Base-by-base conservation (phyloP, 1,284 basidiomycete genomes). In the Ustilago tritici region DNA sequence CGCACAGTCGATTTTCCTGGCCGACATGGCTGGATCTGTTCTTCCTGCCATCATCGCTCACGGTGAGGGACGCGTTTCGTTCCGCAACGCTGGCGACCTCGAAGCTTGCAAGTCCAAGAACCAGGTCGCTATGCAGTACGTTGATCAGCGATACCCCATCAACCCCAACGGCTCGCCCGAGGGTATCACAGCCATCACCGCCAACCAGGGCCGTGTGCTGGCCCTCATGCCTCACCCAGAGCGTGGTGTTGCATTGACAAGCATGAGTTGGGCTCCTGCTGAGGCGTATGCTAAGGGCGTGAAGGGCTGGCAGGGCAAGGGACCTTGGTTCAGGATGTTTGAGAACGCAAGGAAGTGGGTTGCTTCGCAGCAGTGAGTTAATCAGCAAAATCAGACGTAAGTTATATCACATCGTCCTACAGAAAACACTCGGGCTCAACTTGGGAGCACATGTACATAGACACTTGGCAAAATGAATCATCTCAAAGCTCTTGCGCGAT, bases 281-380 rank as follows among this genome's bases (percentile, higher is more conserved):
- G 56, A 53, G n/a, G 73, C 74, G 34, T 66, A 70, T 47, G 61
- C 47, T 0, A 43, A 47, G 9, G 70, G 56, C 12, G 57, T 68
- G 0, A 59, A 67, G 47, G 66, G 64, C 4, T 86, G 85, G 89
- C 90, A 41, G 83, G 88, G 57, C n/a, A 88, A 89, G 55, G 95
- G 95, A 1, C 96, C 96, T 2, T 99, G 96, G 96, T 95, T 97
- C 88, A 91, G 90, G 84, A 87, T 98, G 86, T 99, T 98, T 91
- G 93, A 95, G 88, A 98, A 92, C 85, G 95, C 94, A 1, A 87
- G 89, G 65, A 81, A 76, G 58, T 90, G 86, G 84, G 85, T 87
- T 19, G 85, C 32, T 28, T 35, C 53, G 11, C 65, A 72, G 28
- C 65, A 72, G 58, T 58, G 43, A 46, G 43, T 32, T 8, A 14